phyloP scores from a whole-genome alignment of 192 early-diverging fungal species.

The Backusella australiensis region DNA sequence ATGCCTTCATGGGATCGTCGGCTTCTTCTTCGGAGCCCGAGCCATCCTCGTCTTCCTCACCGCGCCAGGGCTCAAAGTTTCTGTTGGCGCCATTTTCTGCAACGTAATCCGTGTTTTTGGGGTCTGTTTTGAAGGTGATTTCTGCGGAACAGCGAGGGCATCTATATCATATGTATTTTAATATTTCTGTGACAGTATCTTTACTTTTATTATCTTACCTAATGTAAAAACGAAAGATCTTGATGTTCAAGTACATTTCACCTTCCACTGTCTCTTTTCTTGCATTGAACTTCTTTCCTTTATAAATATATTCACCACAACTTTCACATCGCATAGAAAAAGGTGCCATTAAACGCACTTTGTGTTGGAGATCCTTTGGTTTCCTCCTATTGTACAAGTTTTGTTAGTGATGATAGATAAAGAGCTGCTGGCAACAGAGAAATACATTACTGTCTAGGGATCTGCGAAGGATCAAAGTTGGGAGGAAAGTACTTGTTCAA shows the following conservation, averaged over 20 bases:
- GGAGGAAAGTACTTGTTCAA: constrained; percentile 97
- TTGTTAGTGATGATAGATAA: background rate
- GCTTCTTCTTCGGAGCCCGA: constrained; percentile 67
- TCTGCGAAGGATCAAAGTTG: constrained; percentile 96
- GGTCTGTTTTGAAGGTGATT: constrained; percentile 99
- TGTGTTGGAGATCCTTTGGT: constrained; percentile 84
- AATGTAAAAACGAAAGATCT: constrained; percentile 76
- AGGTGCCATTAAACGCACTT: constrained; percentile 97
- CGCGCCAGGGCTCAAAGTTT: constrained; percentile 95
- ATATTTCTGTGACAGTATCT: background rate
- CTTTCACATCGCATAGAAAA: constrained; percentile 98
- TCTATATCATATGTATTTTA: constrained; percentile 41
- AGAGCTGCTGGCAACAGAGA: background rate
- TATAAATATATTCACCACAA: constrained; percentile 96
- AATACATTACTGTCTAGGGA: constrained; percentile 27
- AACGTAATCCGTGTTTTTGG: constrained; percentile 91
- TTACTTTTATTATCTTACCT: constrained; percentile 23
- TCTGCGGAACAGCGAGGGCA: constrained; percentile 95
- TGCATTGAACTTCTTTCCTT: constrained; percentile 98
- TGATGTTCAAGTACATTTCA: constrained; percentile 71
- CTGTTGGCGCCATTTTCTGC: constrained; percentile 89
- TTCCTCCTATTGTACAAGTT: constrained; percentile 52
- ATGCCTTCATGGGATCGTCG: constrained; percentile 90
- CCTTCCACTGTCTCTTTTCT: constrained; percentile 84
- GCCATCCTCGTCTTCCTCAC: constrained; percentile 50